phyloP scores from a whole-genome alignment of 192 early-diverging fungal genomes.

The Phycomyces blakesleeanus region DNA sequence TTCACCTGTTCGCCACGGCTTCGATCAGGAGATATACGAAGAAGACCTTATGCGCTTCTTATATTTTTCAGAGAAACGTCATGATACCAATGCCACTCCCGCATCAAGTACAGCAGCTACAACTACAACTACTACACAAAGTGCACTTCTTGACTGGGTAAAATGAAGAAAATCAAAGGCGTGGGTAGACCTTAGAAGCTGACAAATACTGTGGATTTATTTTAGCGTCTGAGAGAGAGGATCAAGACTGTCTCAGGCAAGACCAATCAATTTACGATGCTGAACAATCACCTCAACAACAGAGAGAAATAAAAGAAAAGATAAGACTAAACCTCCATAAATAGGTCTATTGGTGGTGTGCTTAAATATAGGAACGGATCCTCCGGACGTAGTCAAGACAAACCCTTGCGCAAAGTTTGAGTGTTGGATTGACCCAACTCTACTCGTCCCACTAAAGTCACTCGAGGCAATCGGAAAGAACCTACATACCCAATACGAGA shows the following conservation, averaged over 20 bases:
- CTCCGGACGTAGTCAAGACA: slow-evolving; percentile 89
- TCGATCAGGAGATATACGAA: slow-evolving; percentile 47
- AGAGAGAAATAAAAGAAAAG: too few relatives aligned
- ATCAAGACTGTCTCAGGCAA: slow-evolving; percentile 73
- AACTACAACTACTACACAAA: not conserved
- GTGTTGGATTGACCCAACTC: slow-evolving; percentile 93
- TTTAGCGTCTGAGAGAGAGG: slow-evolving; percentile 49
- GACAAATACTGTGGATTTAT: too few relatives aligned
- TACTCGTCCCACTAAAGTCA: slow-evolving; percentile 71
- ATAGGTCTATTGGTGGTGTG: slow-evolving; percentile 82
- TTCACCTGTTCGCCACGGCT: slow-evolving; percentile 42
- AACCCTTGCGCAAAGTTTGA: slow-evolving; percentile 85
- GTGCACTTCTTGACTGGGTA: slow-evolving; percentile 47
- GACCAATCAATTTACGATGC: not conserved
- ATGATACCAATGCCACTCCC: slow-evolving; percentile 40
- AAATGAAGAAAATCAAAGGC: not conserved
- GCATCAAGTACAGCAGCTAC: too few relatives aligned
- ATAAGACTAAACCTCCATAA: not conserved
- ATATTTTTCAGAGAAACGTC: slow-evolving; percentile 56
- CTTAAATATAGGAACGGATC: slow-evolving; percentile 92
- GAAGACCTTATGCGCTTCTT: slow-evolving; percentile 48
- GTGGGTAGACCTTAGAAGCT: not conserved
- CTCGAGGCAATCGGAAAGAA: slow-evolving; percentile 86
- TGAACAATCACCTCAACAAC: not conserved
- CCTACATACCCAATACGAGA: slow-evolving; percentile 91